Base-by-base conservation (phyloP, 768 basidiomycete genomes). In the Russula sp. region DNA sequence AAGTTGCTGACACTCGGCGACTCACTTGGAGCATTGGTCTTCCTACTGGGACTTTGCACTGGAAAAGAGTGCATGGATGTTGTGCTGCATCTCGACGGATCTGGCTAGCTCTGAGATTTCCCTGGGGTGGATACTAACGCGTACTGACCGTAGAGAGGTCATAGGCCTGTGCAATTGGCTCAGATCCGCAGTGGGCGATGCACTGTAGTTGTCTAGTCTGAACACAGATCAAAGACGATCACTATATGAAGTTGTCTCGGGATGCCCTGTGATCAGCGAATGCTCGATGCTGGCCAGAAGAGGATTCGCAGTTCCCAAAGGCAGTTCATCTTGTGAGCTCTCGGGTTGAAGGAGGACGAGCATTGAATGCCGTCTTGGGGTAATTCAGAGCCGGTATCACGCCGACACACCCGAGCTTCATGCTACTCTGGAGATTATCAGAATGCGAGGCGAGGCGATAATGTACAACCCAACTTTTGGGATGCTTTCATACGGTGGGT, bases 181-280 rank as follows among this genome's bases (percentile, higher is more conserved):
- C 25, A 38, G 55, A 61, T 36, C 54, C 54, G 41, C 60, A 36
- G 29, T 42, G 11, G 41, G 41, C 55, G 48, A 48, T n/a, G 32
- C 35, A 8, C 34, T 39, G 25, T 36, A 20, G 38, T 8, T 48
- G 22, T 43, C 41, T 46, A 35, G 10, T 11, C 32, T 11, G 25
- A 11, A 53, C 18, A 38, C 39, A 43, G 45, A 46, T 45, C 55
- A 32, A 58, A 43, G 52, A 47, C 36, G 56, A 43, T 32, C 50
- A 36, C 13, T 9, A 29, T 20, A 50, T 45, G 49, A 41, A 34
- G 36, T 45, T 39, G 25, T 47, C 55, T 58, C 43, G n/a, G 13
- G n/a, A 14, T 35, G n/a, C 14, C 18, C 55, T 35, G 38, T 49
- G 38, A 47, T 11, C 42, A 35, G 42, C 22, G n/a, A 25, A 11